These are phyloP conservation scores for Flueggea neowawraea DNA, from an alignment of 441 rosid genomes.

Conservation along the genomic window DNA sequence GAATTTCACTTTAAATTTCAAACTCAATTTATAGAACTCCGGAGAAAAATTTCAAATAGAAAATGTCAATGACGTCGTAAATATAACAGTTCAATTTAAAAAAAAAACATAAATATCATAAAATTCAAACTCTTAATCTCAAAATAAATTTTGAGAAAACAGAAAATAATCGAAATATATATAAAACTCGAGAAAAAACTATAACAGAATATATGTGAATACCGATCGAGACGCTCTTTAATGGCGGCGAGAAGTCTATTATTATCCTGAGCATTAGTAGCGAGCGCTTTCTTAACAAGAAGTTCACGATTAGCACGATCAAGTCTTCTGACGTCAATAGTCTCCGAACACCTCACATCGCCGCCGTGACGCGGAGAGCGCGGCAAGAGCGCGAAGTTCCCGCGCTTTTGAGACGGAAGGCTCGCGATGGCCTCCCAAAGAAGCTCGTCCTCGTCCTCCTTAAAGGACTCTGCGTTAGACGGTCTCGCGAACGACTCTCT, in stretches of 20 bases:
- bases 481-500: conserved; percentile 53
- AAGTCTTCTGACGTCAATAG: conserved; percentile 66
- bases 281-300: conserved; percentile 73
- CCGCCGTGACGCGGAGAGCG: too few species aligned
- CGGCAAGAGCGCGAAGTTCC: conserved; percentile 40
- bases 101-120: too few species aligned
- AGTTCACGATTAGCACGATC: conserved; percentile 61
- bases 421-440: conserved; percentile 79
- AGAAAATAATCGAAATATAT: too few species aligned
- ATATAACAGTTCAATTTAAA: too few species aligned
- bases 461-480: conserved; percentile 61
- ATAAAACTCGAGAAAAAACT: too few species aligned
- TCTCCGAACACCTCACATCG: conserved; percentile 31
- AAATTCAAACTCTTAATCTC: too few species aligned
- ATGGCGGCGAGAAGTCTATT: conserved; percentile 59
- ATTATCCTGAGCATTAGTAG: conserved; percentile 86
- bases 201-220: too few species aligned
- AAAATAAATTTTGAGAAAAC: too few species aligned
- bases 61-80: too few species aligned
- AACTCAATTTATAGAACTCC: too few species aligned
- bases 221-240: conserved; percentile 85
- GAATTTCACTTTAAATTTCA: too few species aligned
- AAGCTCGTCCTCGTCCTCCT: conserved; percentile 77
- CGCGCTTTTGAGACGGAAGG: conserved; percentile 62
- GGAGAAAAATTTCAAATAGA: too few species aligned